Conservation (phyloP, 495 filamentous ascomycete species). For the Aspergillus kassunensis region DNA sequence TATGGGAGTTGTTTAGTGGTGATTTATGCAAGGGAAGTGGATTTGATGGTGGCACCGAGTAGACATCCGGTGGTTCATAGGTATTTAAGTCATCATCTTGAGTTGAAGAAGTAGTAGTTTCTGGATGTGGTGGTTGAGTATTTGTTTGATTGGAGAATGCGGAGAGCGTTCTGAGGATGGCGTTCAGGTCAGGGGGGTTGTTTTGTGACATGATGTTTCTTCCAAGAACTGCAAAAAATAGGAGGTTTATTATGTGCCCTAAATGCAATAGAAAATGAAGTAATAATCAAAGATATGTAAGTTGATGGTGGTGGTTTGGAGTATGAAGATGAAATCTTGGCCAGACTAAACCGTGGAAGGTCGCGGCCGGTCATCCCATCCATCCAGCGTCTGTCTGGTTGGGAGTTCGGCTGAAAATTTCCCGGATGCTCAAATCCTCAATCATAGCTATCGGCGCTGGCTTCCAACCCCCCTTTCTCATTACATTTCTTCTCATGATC, state of each 20-base stretch:
- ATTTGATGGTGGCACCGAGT: constrained; percentile 7
- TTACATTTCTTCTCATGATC: not conserved
- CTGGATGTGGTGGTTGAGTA: constrained; percentile 5
- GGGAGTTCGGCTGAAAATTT: constrained; percentile 37
- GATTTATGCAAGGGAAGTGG: not conserved
- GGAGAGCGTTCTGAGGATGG: constrained; percentile 51
- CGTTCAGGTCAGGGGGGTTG: constrained; percentile 46
- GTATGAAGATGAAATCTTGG: constrained; percentile 3
- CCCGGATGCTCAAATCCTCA: constrained; percentile 19
- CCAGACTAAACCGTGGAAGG: constrained; percentile 1
- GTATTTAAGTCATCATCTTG: constrained; percentile 20
- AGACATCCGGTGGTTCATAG: constrained; percentile 25
- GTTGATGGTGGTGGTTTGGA: not conserved
- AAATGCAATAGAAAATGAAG: not conserved
- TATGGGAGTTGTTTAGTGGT: constrained; percentile 1
- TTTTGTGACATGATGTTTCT: constrained; percentile 31
- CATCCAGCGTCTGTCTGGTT: constrained; percentile 5
- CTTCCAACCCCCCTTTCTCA: not conserved
- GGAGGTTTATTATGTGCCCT: not conserved
- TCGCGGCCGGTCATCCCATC: constrained; percentile 5
- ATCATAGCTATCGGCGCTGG: constrained; percentile 9
- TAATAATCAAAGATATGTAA: not conserved
- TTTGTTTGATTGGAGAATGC: constrained; percentile 30
- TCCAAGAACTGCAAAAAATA: not conserved
- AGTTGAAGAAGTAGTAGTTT: not conserved